Percentiles rank a stretch among this genome's conserved stretches.
Conservation (phyloP, 2,329 filamentous ascomycete species). For the Didymella pomorum region DNA sequence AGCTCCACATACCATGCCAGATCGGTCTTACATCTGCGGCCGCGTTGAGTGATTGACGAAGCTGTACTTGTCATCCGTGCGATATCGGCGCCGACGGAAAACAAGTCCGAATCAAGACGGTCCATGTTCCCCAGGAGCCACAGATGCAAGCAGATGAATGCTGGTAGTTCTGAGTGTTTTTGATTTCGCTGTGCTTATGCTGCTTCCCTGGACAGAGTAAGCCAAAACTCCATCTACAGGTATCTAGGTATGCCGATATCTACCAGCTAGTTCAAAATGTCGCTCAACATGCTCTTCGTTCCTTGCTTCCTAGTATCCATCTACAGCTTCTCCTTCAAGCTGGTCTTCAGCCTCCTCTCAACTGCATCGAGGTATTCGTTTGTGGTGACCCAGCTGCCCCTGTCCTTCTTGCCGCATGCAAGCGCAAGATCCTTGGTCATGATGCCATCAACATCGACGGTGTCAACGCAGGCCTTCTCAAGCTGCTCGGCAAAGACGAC, state of each 20-base stretch:
- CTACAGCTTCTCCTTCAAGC: constrained; percentile 79
- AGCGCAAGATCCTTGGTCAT: constrained; percentile 99
- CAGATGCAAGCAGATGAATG: not conserved
- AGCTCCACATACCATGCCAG: not conserved
- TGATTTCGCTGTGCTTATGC: constrained; percentile 20
- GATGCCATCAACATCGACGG: constrained; percentile 90
- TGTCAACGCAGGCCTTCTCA: constrained; percentile 92
- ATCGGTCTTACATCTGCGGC: constrained; percentile 1
- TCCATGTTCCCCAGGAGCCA: too few species aligned
- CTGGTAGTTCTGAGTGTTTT: constrained; percentile 7
- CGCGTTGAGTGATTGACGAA: not conserved
- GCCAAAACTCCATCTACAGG: constrained; percentile 29
- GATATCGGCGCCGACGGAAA: constrained; percentile 6
- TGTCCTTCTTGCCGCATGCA: constrained; percentile 85
- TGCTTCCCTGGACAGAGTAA: constrained; percentile 24
- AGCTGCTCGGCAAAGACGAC: constrained; percentile 90
- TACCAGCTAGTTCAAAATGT: constrained; percentile 23
- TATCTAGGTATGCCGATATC: constrained; percentile 24
- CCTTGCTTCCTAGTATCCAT: constrained; percentile 3
- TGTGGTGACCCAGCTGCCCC: constrained; percentile 89
- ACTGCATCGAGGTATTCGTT: constrained; percentile 89
- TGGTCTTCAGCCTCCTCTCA: constrained; percentile 84
- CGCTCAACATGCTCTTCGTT: constrained; percentile 12
- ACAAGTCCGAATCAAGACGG: not conserved
- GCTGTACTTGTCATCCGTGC: not conserved